phyloP scores from a whole-genome alignment of 169 alveolate species.

The Eimeria falciformis region DNA sequence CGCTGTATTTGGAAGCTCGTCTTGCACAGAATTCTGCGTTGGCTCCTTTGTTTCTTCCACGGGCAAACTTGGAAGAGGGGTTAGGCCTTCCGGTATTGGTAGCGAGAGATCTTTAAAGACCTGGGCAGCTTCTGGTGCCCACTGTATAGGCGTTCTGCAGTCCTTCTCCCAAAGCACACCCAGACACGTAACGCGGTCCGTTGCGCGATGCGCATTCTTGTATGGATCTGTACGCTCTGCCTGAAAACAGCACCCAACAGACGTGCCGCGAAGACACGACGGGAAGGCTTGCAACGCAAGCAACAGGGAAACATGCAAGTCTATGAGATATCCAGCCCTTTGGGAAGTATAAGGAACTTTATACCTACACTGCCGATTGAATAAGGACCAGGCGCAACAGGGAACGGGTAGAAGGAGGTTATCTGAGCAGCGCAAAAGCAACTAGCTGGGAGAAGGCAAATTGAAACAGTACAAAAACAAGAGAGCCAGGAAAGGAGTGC shows the following conservation, averaged over 20 bases:
- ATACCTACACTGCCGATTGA: conserved; percentile 56
- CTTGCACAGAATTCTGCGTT: too few relatives aligned
- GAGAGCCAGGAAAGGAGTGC: too few relatives aligned
- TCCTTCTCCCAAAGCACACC: conserved; percentile 76
- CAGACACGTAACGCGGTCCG: conserved; percentile 64
- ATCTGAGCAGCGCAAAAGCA: too few relatives aligned
- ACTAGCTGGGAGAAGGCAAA: too few relatives aligned
- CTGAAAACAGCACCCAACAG: not conserved
- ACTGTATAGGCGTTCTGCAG: conserved; percentile 69
- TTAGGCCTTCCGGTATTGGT: conserved; percentile 26
- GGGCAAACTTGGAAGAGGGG: not conserved
- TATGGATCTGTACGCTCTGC: not conserved
- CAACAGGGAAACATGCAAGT: too few relatives aligned
- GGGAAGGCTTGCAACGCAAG: too few relatives aligned
- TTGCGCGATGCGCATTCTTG: conserved; percentile 22
- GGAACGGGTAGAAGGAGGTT: conserved; percentile 80
- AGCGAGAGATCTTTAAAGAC: conserved; percentile 29
- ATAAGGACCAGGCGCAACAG: conserved; percentile 81
- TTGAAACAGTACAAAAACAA: too few relatives aligned
- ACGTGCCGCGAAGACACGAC: not conserved
- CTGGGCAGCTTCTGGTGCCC: conserved; percentile 63
- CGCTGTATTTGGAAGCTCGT: not conserved
- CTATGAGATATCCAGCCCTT: too few relatives aligned
- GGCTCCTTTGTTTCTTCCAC: too few relatives aligned
- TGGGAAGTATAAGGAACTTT: too few relatives aligned